Evolutionary conservation across 768 basidiomycete genomes (phyloP), one percentile per base, ranked within the genome.

Genomic region (Psilocybe sp.): DNA sequence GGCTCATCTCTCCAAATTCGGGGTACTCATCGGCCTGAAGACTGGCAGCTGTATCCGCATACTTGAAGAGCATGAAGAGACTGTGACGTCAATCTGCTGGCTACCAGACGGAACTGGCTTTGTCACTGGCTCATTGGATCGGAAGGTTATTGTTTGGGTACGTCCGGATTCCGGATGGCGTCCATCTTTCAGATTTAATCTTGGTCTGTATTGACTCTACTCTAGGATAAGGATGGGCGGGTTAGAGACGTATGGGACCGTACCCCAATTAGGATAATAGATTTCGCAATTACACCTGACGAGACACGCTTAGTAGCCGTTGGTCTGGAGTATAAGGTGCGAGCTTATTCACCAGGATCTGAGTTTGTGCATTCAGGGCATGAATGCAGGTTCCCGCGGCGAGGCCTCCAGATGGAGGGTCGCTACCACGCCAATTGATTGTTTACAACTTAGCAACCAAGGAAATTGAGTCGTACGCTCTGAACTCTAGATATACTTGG

Each of bases 11-110:
- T 38, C 36, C 41, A 15, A 49, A 19, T n/a, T 37, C 51, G 45
- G 34, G 45, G 47, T 43, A 61, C 52, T 44, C 56, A 38, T 53
- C 49, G 34, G 33, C 44, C 39, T 57, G 10, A 59, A 95, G 92
- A 87, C 86, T 34, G 92, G 92, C n/a, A 66, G 76, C 45, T 84
- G 82, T 63, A 70, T 87, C 44, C 75, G 81, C 51, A 77, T 79
- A 0, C 72, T 92, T 15, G 79, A 84, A 10, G 79, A 79, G 34
- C 93, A 98, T 65, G 70, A 71, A 37, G 92, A 98, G 51, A 84
- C 85, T 2, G 91, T 98, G 46, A 90, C 90, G n/a, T 83, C 92
- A 2, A 77, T 98, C 33, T 78, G 81, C 28, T 98, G 93, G 92
- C 72, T 93, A 37, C 89, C 92, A 15, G 89, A 97, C 64, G 87